These are phyloP conservation scores for Xylariomycetidae sp. DNA, from an alignment of 2,329 filamentous ascomycete species.

Conservation along the genomic window DNA sequence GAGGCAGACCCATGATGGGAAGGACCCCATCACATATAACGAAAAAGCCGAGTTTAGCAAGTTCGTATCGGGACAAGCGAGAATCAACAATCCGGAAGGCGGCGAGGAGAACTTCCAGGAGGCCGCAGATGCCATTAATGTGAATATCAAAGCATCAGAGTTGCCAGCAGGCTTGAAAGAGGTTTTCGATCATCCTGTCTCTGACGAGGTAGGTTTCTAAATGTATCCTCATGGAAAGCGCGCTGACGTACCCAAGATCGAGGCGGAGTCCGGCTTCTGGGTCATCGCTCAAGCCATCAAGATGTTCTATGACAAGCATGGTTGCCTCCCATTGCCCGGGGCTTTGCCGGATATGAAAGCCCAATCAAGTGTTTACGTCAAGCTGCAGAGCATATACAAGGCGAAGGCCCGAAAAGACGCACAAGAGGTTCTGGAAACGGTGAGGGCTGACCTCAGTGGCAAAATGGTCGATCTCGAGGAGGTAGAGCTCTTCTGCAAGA, in stretches of 20 bases:
- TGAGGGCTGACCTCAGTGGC: slow-evolving; percentile 48
- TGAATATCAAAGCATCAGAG: slow-evolving; percentile 68
- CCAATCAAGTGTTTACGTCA: slow-evolving; percentile 81
- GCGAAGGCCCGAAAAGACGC: slow-evolving; percentile 75
- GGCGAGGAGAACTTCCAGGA: slow-evolving; percentile 98
- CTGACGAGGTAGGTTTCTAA: slow-evolving; percentile 49
- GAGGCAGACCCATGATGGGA: slow-evolving; percentile 66
- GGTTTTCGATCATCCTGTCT: slow-evolving; percentile 66
- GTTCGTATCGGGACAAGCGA: slow-evolving; percentile 60
- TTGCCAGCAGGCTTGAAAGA: slow-evolving; percentile 67
- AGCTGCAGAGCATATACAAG: slow-evolving; percentile 91
- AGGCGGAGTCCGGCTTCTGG: slow-evolving; percentile 71
- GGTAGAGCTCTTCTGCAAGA: slow-evolving; percentile 91
- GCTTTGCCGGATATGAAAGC: slow-evolving; percentile 97
- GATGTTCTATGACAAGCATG: slow-evolving; percentile 68
- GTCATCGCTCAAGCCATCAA: slow-evolving; percentile 76
- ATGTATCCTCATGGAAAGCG: slow-evolving; percentile 14
- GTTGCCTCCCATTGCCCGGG: slow-evolving; percentile 76
- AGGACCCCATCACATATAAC: slow-evolving; percentile 67
- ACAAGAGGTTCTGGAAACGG: slow-evolving; percentile 64
- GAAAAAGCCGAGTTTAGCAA: slow-evolving; percentile 83
- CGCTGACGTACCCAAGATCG: slow-evolving; percentile 27
- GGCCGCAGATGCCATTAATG: slow-evolving; percentile 80
- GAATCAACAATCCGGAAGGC: slow-evolving; percentile 72
- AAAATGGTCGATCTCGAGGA: slow-evolving; percentile 62